phyloP scores from a whole-genome alignment of 129 eudicot species.

The Pseudognaphalium luteoalbum region DNA sequence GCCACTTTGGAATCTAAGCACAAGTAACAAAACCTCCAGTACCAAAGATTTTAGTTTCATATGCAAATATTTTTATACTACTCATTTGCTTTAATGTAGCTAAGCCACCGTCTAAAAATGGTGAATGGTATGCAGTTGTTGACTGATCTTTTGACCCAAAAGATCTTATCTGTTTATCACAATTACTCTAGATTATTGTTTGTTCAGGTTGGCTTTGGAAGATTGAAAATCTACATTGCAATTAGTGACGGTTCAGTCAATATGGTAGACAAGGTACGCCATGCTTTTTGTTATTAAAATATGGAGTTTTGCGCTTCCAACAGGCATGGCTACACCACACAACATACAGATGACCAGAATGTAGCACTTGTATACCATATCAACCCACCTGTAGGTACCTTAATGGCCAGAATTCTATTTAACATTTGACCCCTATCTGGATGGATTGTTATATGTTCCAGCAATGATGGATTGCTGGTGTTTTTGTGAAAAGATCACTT shows the following conservation, averaged over 20 bases:
- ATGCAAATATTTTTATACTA: too few species aligned
- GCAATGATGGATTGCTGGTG: constrained; percentile 89
- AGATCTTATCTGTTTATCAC: constrained; percentile 57
- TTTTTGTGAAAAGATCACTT: constrained; percentile 94
- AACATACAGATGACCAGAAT: too few species aligned
- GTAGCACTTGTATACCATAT: too few species aligned
- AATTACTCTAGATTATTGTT: constrained; percentile 19
- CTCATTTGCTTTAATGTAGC: constrained; percentile 37
- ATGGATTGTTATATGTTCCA: constrained; percentile 33
- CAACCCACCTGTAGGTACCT: too few species aligned
- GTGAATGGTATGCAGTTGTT: constrained; percentile 84
- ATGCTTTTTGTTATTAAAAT: background rate
- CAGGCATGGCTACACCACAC: too few species aligned
- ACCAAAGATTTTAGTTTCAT: too few species aligned
- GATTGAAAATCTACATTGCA: constrained; percentile 59
- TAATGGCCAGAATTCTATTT: too few species aligned
- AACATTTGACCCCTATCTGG: too few species aligned
- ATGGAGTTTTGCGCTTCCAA: background rate
- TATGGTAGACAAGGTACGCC: constrained; percentile 62
- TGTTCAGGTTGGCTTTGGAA: constrained; percentile 62
- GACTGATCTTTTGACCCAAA: constrained; percentile 78
- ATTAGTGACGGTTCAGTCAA: constrained; percentile 58
- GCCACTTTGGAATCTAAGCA: too few species aligned
- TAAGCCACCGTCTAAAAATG: constrained; percentile 91
- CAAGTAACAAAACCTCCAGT: too few species aligned